A percentile compares a stretch with the other conserved stretches of the same genome.
phyloP scores from a whole-genome alignment of 2,329 filamentous ascomycete genomes.

The Shiraia bambusicola region DNA sequence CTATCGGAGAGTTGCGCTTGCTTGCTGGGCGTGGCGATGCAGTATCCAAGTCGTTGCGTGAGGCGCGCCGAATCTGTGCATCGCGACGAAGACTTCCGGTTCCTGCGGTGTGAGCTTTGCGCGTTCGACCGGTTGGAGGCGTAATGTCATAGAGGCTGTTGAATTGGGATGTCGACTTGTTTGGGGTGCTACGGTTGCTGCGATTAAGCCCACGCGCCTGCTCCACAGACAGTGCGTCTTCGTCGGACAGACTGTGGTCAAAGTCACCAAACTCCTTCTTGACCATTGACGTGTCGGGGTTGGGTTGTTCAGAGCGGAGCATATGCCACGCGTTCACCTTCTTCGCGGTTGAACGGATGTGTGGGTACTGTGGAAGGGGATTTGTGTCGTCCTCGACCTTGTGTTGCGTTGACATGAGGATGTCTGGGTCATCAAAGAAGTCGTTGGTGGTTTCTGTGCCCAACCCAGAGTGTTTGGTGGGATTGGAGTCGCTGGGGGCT shows the following conservation, averaged over 20 bases:
- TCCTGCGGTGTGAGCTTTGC: slow-evolving; percentile 37
- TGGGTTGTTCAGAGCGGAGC: slow-evolving; percentile 35
- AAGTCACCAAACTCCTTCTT: slow-evolving; percentile 45
- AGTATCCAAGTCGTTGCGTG: slow-evolving; percentile 44
- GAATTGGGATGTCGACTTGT: slow-evolving; percentile 54
- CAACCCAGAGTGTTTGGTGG: slow-evolving; percentile 36
- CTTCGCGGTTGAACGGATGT: slow-evolving; percentile 43
- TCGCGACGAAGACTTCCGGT: slow-evolving; percentile 46
- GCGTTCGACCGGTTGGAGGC: slow-evolving; percentile 43
- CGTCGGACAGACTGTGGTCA: slow-evolving; percentile 44
- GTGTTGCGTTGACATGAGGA: slow-evolving; percentile 44
- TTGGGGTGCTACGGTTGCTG: slow-evolving; percentile 40
- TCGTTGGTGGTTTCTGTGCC: slow-evolving; percentile 21
- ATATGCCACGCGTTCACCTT: slow-evolving; percentile 43
- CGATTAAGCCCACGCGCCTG: slow-evolving; percentile 54
- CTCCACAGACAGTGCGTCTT: slow-evolving; percentile 58
- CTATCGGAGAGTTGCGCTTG: slow-evolving; percentile 36
- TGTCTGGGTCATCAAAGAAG: slow-evolving; percentile 41
- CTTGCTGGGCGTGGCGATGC: slow-evolving; percentile 43
- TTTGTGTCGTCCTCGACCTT: slow-evolving; percentile 41
- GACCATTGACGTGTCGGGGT: slow-evolving; percentile 43
- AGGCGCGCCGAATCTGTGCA: slow-evolving; percentile 50
- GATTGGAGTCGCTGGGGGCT: slow-evolving; percentile 40
- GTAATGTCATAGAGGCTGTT: slow-evolving; percentile 52
- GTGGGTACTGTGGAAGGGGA: slow-evolving; percentile 33